Evolutionary conservation across 2,329 filamentous ascomycete species (phyloP), one percentile per base, ranked within the genome.

Genomic region (Epichloe typhina): DNA sequence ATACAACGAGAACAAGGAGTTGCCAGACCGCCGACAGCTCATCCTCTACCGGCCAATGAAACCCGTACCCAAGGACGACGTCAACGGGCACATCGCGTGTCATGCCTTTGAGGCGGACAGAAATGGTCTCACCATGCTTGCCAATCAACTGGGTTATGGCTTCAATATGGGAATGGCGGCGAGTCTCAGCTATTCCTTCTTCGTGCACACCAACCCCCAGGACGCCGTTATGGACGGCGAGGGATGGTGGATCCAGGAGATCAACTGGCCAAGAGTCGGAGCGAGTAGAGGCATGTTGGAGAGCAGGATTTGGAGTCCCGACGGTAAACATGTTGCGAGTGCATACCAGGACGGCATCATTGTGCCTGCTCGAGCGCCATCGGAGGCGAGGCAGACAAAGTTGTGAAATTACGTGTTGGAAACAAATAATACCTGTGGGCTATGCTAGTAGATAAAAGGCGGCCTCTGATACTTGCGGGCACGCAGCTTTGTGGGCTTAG

Each of bases 181-280:
- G 3, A 75, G 66, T 37, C 56, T 79, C 50, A 75, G 69, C 56
- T 77, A 75, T 53, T 71, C 69, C 0, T 75, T 78, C 52, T 73
- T 75, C 17, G 63, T 79, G 5, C 76, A 79, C 52, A 70, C 72
- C 35, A 73, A 77, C 41, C 66, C 66, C 0, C 66, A 69, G 4
- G 69, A 73, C 42, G 68, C 73, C 0, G 66, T 75, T 6, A 76
- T 79, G 71, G 57, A 62, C 5, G 66, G 65, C 3, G 62, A 66
- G 3, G 64, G 64, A 12, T 79, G 76, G 75, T 79, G 76, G 76
- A 59, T 79, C 15, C 73, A 77, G 58, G 76, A 79, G 58, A 65
- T 66, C 1, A 67, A 58, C 35, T 78, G 75, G 59, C 72, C 76
- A 3, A 62, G 75, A 21, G 64, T 70, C 3, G 70, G 63, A 21